phyloP scores from a whole-genome alignment of 2,329 filamentous ascomycete species.

The Colletotrichum sp. region DNA sequence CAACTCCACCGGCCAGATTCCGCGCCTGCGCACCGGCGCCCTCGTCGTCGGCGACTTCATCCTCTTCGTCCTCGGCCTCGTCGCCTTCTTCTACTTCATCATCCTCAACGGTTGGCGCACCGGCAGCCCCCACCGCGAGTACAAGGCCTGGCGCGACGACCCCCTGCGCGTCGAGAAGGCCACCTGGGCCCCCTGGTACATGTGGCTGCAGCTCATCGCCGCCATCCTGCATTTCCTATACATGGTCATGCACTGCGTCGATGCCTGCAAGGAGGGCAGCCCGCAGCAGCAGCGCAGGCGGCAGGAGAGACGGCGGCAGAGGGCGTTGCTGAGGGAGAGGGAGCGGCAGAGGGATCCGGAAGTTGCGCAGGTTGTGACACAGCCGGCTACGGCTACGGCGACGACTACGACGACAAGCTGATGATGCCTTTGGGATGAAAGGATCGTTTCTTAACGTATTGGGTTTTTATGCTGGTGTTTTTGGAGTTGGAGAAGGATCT shows the following conservation, averaged over 20 bases:
- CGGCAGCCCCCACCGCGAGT: constrained; percentile 9
- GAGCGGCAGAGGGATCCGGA: background rate
- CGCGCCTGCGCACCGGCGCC: constrained; percentile 17
- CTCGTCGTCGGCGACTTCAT: constrained; percentile 22
- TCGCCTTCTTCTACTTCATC: constrained; percentile 24
- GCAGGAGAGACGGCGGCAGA: background rate
- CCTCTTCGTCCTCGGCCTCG: constrained; percentile 23
- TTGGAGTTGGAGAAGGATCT: background rate
- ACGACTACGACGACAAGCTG: background rate
- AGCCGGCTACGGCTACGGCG: background rate
- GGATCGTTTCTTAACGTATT: background rate
- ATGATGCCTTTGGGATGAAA: background rate
- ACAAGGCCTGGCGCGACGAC: constrained; percentile 13
- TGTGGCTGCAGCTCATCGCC: constrained; percentile 25
- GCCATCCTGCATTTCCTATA: constrained; percentile 23
- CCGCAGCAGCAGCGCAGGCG: background rate
- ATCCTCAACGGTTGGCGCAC: constrained; percentile 22
- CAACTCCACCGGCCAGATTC: constrained; percentile 23
- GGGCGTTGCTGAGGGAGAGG: background rate
- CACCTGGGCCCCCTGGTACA: constrained; percentile 24
- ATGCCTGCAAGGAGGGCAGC: constrained; percentile 13
- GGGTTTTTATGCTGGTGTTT: background rate
- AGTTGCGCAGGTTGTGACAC: background rate
- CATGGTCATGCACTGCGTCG: constrained; percentile 25
- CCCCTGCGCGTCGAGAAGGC: constrained; percentile 20